Percentiles rank a stretch among this genome's conserved stretches.
These are phyloP conservation scores for Strigomonas culicis DNA, from an alignment of 208 protist species.

Conservation along the genomic window DNA sequence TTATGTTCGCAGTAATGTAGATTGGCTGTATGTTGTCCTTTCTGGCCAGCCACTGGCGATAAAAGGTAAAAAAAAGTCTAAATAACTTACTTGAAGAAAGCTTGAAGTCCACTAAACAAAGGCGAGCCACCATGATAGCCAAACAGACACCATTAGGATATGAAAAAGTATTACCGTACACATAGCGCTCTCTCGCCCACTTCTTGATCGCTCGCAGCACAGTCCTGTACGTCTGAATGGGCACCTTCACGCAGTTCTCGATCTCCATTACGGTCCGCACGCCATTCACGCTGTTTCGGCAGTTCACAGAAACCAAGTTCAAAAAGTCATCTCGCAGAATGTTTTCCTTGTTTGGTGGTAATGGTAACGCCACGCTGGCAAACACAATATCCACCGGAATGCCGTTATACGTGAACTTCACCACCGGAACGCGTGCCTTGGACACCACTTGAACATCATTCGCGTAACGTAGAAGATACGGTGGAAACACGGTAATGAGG, in stretches of 20 bases:
- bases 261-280: slow-evolving; percentile 77
- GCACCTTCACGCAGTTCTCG: slow-evolving; percentile 36
- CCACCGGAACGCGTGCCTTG: slow-evolving; percentile 71
- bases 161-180: slow-evolving; percentile 95
- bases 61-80: slow-evolving; percentile 87
- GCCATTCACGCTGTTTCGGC: slow-evolving; percentile 64
- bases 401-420: slow-evolving; percentile 62
- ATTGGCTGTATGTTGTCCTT: slow-evolving; percentile 39
- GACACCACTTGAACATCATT: slow-evolving; percentile 50
- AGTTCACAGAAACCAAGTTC: slow-evolving; percentile 38
- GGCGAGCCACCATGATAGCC: slow-evolving; percentile 93
- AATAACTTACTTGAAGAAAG: slow-evolving; percentile 74
- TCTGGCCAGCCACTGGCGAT: slow-evolving; percentile 59
- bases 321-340: slow-evolving; percentile 61
- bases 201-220: slow-evolving; percentile 74
- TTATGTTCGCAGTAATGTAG: slow-evolving; percentile 47
- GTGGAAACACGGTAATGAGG: neutral
- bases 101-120: slow-evolving; percentile 92
- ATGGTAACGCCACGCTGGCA: slow-evolving; percentile 39
- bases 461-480: neutral
- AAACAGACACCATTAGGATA: slow-evolving; percentile 96
- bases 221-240: slow-evolving; percentile 38
- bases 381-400: slow-evolving; percentile 80
- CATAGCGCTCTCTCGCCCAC: slow-evolving; percentile 77
- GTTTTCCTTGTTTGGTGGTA: slow-evolving; percentile 50